Conservation (phyloP, 2,329 filamentous ascomycete genomes). For the Apiospora sp. region DNA sequence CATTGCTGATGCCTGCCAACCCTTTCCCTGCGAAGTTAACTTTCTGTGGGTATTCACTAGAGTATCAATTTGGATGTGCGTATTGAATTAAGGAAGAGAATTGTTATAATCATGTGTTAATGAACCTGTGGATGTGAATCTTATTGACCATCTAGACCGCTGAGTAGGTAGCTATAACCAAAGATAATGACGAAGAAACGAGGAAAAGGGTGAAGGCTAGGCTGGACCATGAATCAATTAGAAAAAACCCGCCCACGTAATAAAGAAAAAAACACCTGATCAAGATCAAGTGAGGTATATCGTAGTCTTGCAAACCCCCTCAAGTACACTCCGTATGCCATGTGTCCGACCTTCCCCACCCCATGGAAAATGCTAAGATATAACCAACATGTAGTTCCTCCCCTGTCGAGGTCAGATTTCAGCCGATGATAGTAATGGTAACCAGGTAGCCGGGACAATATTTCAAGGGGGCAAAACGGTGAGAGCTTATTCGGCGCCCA, state of each 20-base stretch:
- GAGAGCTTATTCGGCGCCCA: neutral
- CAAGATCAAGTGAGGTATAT: conserved; percentile 22
- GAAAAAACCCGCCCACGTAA: conserved; percentile 1
- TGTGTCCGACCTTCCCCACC: neutral
- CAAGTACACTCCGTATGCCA: conserved; percentile 6
- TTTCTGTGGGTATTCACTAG: neutral
- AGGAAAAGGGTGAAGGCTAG: conserved; percentile 20
- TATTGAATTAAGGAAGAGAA: neutral
- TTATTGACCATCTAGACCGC: conserved; percentile 36
- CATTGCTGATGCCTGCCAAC: neutral
- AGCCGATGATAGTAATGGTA: neutral
- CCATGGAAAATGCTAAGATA: conserved; percentile 20
- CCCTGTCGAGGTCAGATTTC: neutral
- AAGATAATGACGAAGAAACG: conserved; percentile 23
- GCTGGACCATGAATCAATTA: neutral
- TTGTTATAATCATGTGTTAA: neutral
- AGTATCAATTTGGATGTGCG: neutral
- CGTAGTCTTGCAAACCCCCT: conserved; percentile 7
- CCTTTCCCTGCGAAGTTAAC: neutral
- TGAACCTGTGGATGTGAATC: conserved; percentile 34
- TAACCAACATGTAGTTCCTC: conserved; percentile 12
- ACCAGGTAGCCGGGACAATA: neutral
- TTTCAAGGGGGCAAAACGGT: neutral
- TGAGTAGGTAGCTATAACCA: conserved; percentile 31
- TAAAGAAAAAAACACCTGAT: conserved; percentile 18